These are phyloP conservation scores for Prunus armeniaca DNA, from an alignment of 306 rosid species.

Conservation along the genomic window DNA sequence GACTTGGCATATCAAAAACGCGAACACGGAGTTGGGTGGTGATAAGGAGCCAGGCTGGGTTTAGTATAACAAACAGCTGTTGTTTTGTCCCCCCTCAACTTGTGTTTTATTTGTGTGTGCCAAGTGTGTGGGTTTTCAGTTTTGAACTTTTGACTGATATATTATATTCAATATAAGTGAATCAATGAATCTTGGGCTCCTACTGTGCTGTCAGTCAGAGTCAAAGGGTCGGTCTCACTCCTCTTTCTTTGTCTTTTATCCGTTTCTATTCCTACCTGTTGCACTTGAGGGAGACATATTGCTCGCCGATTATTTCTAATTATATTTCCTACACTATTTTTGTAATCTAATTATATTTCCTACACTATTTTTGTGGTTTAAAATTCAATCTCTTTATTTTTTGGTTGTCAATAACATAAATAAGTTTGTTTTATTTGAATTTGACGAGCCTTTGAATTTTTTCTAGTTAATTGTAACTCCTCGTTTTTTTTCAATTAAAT, in stretches of 20 bases:
- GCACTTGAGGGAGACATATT: not conserved
- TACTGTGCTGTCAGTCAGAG: too few relatives aligned
- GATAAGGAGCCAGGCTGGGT: constrained; percentile 34
- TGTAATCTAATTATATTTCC: too few relatives aligned
- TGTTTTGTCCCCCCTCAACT: not conserved
- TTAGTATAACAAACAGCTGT: too few relatives aligned
- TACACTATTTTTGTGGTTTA: too few relatives aligned
- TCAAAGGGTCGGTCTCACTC: constrained; percentile 5
- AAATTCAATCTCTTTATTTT: too few relatives aligned
- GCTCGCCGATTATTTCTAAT: not conserved
- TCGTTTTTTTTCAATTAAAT: too few relatives aligned
- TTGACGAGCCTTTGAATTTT: too few relatives aligned
- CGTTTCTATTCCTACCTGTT: not conserved
- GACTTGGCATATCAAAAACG: too few relatives aligned
- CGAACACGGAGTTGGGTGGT: constrained; percentile 25
- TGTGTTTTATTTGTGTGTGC: not conserved
- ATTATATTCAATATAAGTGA: not conserved
- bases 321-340: too few relatives aligned
- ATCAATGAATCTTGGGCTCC: not conserved
- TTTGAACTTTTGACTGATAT: not conserved
- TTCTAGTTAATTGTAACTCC: too few relatives aligned
- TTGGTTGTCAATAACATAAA: too few relatives aligned
- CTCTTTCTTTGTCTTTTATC: not conserved
- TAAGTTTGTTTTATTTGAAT: too few relatives aligned
- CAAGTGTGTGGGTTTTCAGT: not conserved